Evolutionary conservation across 768 basidiomycete species (phyloP).

Genomic region (Gelatoporia subvermispora): DNA sequence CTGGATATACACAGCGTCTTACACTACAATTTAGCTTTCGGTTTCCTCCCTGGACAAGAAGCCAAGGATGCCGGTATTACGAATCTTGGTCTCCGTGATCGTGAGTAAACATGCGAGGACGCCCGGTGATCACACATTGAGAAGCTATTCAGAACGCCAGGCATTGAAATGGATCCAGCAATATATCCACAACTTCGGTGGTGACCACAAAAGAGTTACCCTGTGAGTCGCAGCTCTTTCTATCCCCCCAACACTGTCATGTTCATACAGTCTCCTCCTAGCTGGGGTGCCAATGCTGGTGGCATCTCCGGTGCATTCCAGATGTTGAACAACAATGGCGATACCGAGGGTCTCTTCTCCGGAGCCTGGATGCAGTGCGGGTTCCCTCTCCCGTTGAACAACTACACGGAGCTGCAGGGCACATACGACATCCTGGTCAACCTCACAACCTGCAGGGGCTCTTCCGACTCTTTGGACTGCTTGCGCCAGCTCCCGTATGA

Average conservation of each 20-base stretch:
- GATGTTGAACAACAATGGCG: slow-evolving; percentile 16
- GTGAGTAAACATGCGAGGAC: slow-evolving; percentile 15
- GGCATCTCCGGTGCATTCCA: slow-evolving; percentile 14
- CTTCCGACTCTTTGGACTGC: slow-evolving; percentile 13
- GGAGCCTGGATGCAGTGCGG: slow-evolving; percentile 16
- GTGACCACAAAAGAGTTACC: slow-evolving; percentile 40
- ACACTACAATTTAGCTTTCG: slow-evolving; percentile 22
- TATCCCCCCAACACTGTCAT: too few species aligned
- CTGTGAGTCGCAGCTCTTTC: background rate
- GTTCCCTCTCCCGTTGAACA: slow-evolving; percentile 1
- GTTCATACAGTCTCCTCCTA: background rate
- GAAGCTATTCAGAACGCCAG: slow-evolving; percentile 27
- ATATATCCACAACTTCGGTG: slow-evolving; percentile 16
- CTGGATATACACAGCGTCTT: slow-evolving; percentile 14
- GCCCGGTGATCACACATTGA: background rate
- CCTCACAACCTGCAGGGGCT: slow-evolving; percentile 5
- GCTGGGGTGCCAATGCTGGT: slow-evolving; percentile 21
- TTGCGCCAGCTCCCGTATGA: slow-evolving; percentile 9
- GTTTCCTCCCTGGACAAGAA: slow-evolving; percentile 36
- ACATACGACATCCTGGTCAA: slow-evolving; percentile 8
- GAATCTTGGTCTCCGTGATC: slow-evolving; percentile 48
- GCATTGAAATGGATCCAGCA: slow-evolving; percentile 31
- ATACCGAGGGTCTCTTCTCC: slow-evolving; percentile 16
- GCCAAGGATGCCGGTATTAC: slow-evolving; percentile 30
- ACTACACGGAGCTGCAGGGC: slow-evolving; percentile 3